Evolutionary conservation across 139 green algal genomes (phyloP).

Genomic region (Closterium sp.): DNA sequence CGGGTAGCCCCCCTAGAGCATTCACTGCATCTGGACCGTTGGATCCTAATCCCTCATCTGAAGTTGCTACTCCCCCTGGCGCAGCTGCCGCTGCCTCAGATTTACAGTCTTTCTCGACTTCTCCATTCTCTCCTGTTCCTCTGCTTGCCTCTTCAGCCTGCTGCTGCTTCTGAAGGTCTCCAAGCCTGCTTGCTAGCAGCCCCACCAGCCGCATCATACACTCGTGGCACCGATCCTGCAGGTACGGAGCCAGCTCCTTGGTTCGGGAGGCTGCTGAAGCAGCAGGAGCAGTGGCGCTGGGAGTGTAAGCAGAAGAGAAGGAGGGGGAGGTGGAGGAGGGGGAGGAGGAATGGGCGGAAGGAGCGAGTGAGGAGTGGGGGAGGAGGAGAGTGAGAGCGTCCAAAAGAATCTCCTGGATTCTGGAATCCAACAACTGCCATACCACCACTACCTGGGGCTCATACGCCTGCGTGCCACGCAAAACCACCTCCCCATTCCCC

Average conservation of each 20-base stretch:
- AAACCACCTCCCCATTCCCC: not conserved
- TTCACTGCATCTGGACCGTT: not conserved
- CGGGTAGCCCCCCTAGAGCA: not conserved
- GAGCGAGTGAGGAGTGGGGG: not conserved
- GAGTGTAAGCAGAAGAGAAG: not conserved
- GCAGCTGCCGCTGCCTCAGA: not conserved
- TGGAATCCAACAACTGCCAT: not conserved
- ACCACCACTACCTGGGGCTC: not conserved
- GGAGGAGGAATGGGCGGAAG: not conserved
- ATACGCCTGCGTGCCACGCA: not conserved
- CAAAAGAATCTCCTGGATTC: not conserved
- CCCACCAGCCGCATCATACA: not conserved
- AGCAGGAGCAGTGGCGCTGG: not conserved
- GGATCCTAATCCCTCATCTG: not conserved
- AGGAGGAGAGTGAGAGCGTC: not conserved
- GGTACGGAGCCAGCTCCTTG: slow-evolving; percentile 59
- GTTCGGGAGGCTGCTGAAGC: slow-evolving; percentile 40
- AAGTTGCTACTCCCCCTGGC: too few relatives aligned
- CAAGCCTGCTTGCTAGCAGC: not conserved
- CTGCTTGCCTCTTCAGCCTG: not conserved
- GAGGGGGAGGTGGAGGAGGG: not conserved
- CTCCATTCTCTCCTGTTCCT: not conserved
- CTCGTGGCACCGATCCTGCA: slow-evolving; percentile 49
- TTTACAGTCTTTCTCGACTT: not conserved
- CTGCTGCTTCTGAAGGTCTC: not conserved